phyloP scores from a whole-genome alignment of 2,329 filamentous ascomycete species.

The Colletotrichum falcatum region DNA sequence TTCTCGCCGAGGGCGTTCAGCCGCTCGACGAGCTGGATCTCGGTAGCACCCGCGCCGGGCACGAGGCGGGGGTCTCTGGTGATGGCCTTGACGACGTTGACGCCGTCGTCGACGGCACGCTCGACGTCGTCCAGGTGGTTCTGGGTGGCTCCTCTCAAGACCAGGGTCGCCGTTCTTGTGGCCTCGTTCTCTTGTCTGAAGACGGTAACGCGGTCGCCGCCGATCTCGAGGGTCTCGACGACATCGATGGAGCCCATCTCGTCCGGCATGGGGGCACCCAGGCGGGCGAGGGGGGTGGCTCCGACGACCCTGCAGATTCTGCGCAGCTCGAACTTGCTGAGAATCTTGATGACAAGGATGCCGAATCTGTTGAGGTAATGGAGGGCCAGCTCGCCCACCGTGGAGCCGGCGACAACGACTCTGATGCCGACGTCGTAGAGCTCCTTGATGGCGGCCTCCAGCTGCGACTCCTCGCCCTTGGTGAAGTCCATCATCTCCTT shows the following conservation, averaged over 20 bases:
- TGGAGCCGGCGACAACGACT: constrained; percentile 91
- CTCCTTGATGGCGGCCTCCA: constrained; percentile 94
- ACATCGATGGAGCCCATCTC: constrained; percentile 97
- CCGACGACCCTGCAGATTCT: constrained; percentile 96
- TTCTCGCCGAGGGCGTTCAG: constrained; percentile 92
- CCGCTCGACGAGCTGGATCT: constrained; percentile 92
- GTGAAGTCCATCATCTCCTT: constrained; percentile 99
- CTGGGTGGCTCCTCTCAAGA: constrained; percentile 94
- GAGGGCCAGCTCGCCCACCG: constrained; percentile 90
- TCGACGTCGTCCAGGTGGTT: constrained; percentile 98
- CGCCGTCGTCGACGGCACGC: constrained; percentile 95
- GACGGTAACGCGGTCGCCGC: constrained; percentile 96
- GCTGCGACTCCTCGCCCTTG: constrained; percentile 93
- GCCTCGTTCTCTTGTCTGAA: constrained; percentile 96
- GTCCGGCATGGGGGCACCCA: constrained; percentile 99
- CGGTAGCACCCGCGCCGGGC: constrained; percentile 92
- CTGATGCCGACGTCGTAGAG: constrained; percentile 93
- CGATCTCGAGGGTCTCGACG: constrained; percentile 97
- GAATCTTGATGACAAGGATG: constrained; percentile 95
- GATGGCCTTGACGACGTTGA: constrained; percentile 98
- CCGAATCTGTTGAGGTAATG: constrained; percentile 98
- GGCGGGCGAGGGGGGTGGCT: constrained; percentile 92
- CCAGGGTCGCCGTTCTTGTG: constrained; percentile 92
- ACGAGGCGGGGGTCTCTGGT: constrained; percentile 93
- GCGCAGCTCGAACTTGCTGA: constrained; percentile 97